These are phyloP conservation scores for Adansonia gregorii DNA, from an alignment of 441 rosid species.

Conservation along the genomic window DNA sequence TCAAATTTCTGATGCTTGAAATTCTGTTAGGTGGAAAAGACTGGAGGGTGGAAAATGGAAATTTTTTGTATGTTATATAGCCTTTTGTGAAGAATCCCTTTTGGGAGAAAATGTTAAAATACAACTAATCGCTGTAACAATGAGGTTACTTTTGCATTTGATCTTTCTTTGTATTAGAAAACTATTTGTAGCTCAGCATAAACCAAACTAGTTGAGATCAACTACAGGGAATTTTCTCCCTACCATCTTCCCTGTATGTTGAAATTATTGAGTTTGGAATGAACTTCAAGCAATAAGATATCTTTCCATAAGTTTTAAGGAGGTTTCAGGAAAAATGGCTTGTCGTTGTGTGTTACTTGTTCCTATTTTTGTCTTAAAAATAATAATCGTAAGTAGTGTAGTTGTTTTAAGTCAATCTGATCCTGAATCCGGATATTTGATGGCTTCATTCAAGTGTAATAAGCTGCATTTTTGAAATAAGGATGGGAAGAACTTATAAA, in stretches of 20 bases:
- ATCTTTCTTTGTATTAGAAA: background rate
- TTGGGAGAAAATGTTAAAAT: background rate
- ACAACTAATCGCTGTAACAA: background rate
- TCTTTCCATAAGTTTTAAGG: background rate
- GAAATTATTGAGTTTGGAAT: background rate
- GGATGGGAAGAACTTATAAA: too few species aligned
- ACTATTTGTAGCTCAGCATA: background rate
- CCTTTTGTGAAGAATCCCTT: background rate
- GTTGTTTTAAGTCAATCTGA: background rate
- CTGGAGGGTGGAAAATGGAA: background rate
- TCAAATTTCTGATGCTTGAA: background rate
- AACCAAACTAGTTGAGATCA: constrained; percentile 5
- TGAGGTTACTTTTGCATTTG: background rate
- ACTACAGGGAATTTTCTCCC: background rate
- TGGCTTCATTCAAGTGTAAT: too few species aligned
- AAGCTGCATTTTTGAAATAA: too few species aligned
- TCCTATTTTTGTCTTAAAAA: background rate
- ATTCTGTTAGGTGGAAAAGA: background rate
- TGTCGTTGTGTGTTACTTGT: too few species aligned
- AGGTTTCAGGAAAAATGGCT: background rate
- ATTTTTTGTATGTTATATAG: background rate
- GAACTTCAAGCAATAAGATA: background rate
- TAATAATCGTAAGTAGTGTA: background rate
- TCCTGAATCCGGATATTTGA: too few species aligned
- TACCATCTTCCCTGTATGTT: background rate